Evolutionary conservation across 345 rosid species (phyloP), one percentile per base, ranked within the genome.

Genomic region (Angophora floribunda): DNA sequence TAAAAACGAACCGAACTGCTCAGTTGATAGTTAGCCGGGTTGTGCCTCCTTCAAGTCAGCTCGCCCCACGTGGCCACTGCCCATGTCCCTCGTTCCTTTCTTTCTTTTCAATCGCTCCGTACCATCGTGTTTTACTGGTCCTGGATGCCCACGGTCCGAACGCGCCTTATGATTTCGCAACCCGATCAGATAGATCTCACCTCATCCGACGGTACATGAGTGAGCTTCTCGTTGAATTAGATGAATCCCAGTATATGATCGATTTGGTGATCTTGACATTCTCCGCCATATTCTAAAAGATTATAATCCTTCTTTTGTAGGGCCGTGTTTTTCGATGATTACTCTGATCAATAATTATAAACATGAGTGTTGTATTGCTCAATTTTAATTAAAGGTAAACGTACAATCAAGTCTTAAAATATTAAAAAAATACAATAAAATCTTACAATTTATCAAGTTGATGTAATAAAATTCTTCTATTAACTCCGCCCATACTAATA

Each of bases 361-460:
- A 7, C 28, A 75, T 0, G 8, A 26, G 6, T 6, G 16, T 0
- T 8, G 4, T 14, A 55, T 55, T 55, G 28, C 6, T 28, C 28
- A 22, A 55, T 55, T 55, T 8, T 21, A 55, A 55, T 26, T 55
- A 4, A 4, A 4, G 41, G 41, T 36, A 36, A 36, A 36, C 41
- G 4, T 36, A 36, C 41, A 4, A 36, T 36, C 4, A 36, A 36
- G 4, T 36, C 41, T 36, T 36, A 36, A 36, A 36, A 36, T 36
- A 36, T 36, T 36, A 2, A 4, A 36, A 36, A 36, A 36, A 36
- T 36, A 36, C 2, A 4, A 36, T 4, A 36, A 36, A 36, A 36
- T 36, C 41, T 4, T 36, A 36, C 41, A 36, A 55, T 0, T 22
- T 55, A 0, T 55, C 0, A 22, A 22, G 28, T 22, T 9, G 28